Base-by-base conservation (phyloP, 1,139 yeast genomes). In the Magnusiomyces ingens region DNA sequence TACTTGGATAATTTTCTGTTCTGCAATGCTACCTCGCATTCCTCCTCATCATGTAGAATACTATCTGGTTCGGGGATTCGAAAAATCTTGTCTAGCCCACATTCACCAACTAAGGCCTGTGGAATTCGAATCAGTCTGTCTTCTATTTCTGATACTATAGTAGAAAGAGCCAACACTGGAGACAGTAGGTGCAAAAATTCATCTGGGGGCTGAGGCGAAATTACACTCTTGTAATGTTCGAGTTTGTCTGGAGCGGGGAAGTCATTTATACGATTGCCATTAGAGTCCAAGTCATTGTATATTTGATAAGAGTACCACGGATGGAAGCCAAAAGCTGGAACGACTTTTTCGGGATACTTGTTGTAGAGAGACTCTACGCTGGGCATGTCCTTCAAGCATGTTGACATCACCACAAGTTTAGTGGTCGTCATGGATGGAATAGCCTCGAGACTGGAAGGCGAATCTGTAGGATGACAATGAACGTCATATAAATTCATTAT, bases 261-360 rank as follows among this genome's bases (percentile, higher is more conserved):
- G 11, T 51, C 45, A 2, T 44, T 55, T 26, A 26, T 26, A 26
- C 32, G 8, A 26, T 4, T 26, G 4, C 8, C 32, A 26, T 26
- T 26, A 8, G 32, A 26, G 0, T 59, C 12, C 3, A 35, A 63
- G 0, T 61, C 67, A 6, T 68, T 59, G 10, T 79, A 71, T 58
- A 81, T 83, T 35, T 84, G 62, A 67, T 91, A 95, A 1, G 81
- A 70, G 63, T 79, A 89, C 97, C 97, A 91, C 0, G 98, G 98
- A 67, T 93, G 98, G 3, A 88, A 74, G 0, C 98, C 99, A 65
- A 82, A 84, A 52, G 84, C 81, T 0, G 93, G 84, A 0, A 76
- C 68, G 0, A 85, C 68, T 32, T 66, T 66, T 11, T 62, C 60
- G 1, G 63, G 67, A 8, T 73, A 68, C 21, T 48, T 32, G 1